Base-by-base conservation (phyloP, 768 basidiomycete genomes). In the Albatrellus ellisii region DNA sequence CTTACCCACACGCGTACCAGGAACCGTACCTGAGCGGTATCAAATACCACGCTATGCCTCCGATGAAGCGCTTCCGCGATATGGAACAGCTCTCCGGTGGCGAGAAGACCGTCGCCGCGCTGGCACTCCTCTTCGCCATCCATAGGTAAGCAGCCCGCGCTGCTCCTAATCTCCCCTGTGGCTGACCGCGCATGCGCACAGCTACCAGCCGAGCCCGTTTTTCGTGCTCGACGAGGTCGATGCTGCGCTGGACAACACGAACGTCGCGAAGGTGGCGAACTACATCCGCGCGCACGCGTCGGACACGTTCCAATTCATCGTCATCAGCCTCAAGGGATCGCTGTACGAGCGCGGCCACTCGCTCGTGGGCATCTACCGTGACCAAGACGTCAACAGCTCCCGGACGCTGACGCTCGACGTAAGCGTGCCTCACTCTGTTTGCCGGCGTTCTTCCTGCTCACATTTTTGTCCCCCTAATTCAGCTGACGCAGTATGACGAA, bases 41-140 rank as follows among this genome's bases (percentile, higher is more conserved):
- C 65, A 97, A 95, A 60, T 98, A 98, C 57, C 94, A 98, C 55
- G 92, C 94, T 1, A 99, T 98, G 95, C 95, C 95, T 0, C 95
- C 95, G 0, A 94, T 97, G 82, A 99, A 99, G 59, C 84, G 91
- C 2, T 98, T 98, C 72, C 74, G 92, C 47, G 95, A 98, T 57
- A 98, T 98, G 92, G 92, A 97, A 45, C 94, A 98, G 58, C 67
- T 98, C 11, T 98, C 92, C 0, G 95, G 94, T 41, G 95, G 94
- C 17, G 95, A 99, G 59, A 97, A 98, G 66, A 98, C 95, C 0
- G 92, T 98, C 36, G 95, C 95, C 5, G 94, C 94, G 4, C 65
- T 98, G n/a, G 94, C 94, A 1, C 67, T 99, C 15, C 69, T 98
- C 25, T 97, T 98, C 52, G 92, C 95, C 4, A 94, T 98, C 41